Conservation (phyloP, 352 stramenopile genomes). For the Phytophthora sp. region DNA sequence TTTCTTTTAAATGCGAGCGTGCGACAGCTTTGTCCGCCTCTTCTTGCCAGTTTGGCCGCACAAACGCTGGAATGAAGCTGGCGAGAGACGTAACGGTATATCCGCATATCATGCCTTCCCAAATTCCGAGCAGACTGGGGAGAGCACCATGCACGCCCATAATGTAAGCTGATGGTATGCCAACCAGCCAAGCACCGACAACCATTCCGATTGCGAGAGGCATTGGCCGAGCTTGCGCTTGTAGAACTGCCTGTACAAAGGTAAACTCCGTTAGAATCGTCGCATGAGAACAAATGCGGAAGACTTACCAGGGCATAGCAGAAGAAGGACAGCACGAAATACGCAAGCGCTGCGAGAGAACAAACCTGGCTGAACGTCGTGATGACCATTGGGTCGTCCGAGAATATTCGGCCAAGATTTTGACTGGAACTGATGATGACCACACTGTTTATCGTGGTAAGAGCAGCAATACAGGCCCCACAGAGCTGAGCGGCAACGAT, state of each 20-base stretch:
- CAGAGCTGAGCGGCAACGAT: conserved; percentile 63
- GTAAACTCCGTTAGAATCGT: background rate
- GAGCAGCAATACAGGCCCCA: conserved; percentile 44
- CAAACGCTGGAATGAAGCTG: conserved; percentile 63
- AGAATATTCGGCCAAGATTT: conserved; percentile 74
- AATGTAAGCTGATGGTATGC: conserved; percentile 74
- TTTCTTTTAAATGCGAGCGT: conserved; percentile 49
- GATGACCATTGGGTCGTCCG: conserved; percentile 61
- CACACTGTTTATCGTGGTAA: conserved; percentile 50
- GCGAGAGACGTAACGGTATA: conserved; percentile 75
- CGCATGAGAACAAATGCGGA: no score
- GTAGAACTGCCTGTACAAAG: conserved; percentile 56
- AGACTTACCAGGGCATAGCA: conserved; percentile 73
- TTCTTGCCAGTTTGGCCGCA: conserved; percentile 63
- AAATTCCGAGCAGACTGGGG: conserved; percentile 69
- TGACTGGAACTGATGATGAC: conserved; percentile 49
- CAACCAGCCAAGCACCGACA: conserved; percentile 73
- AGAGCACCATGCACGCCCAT: conserved; percentile 45
- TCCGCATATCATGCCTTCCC: conserved; percentile 62
- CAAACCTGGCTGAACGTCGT: conserved; percentile 62
- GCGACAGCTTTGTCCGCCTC: conserved; percentile 56
- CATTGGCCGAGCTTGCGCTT: conserved; percentile 63
- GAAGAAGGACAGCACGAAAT: conserved; percentile 77
- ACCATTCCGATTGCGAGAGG: conserved; percentile 64
- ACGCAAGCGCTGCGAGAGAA: conserved; percentile 61